Evolutionary conservation across 495 filamentous ascomycete genomes (phyloP), one percentile per base, ranked within the genome.

Genomic region (Glonium stellatum): DNA sequence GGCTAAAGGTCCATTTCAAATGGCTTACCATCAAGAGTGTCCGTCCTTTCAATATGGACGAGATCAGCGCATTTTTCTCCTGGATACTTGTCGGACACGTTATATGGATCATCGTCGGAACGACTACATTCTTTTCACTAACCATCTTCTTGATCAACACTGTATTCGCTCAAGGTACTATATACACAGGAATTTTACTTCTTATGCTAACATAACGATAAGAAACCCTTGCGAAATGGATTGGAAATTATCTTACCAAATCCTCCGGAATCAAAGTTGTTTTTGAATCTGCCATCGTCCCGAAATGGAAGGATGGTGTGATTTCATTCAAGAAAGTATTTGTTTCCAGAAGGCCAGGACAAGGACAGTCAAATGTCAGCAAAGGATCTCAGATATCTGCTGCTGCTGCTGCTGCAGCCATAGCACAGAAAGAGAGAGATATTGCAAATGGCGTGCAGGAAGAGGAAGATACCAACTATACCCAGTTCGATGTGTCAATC

Each of bases 291-390:
- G 93, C 93, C 13, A 95, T 98, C 65, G 93, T 97, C 13, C 93
- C 93, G 11, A 90, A 87, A 67, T 98, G 93, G 93, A 86, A 82
- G 63, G 85, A 90, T 67, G 91, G 91, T 11, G 91, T 96, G 22
- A 98, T 98, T 60, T 89, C 89, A 0, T 95, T 98, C 76, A 88
- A 89, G 67, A 97, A 96, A 69, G 93, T 98, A 9, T 97, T 97
- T 68, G 88, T 97, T 2, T 97, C 93, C 8, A 79, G 92, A 55
- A 78, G 93, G 57, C 95, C 95, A 11, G 93, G 93, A 1, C 87
- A 95, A 67, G 70, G 72, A 9, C 66, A 72, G 48, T 79, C 84
- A 0, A 81, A 89, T 69, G 95, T 98, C 41, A 92, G 84, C 73
- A 97, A 98, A 76, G 93, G 93, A 1, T 96, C 93, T 10, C 84